Evolutionary conservation across 805 yeast genomes (phyloP).

Genomic region (Candida piceae): DNA sequence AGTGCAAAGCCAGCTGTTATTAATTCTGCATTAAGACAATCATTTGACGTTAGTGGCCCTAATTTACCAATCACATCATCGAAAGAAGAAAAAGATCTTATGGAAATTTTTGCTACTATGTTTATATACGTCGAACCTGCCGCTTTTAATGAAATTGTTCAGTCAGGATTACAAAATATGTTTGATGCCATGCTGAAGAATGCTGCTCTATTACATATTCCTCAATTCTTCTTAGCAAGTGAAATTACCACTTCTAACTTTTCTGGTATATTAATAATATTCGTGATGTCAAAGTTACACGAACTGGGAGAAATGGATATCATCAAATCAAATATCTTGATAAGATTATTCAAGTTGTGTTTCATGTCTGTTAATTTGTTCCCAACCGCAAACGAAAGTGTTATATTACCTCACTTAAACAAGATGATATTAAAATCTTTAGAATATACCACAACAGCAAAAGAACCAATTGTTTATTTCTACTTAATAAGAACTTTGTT

Average conservation of each 20-base stretch:
- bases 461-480: constrained; percentile 87
- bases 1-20: constrained; percentile 44
- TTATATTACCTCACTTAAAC: constrained; percentile 82
- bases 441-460: constrained; percentile 73
- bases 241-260: constrained; percentile 93
- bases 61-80: constrained; percentile 81
- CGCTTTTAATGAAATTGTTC: constrained; percentile 88
- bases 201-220: constrained; percentile 82
- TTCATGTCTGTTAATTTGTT: constrained; percentile 94
- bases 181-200: constrained; percentile 77
- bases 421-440: constrained; percentile 77
- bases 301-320: constrained; percentile 79
- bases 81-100: constrained; percentile 88
- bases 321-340: constrained; percentile 71
- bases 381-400: constrained; percentile 82
- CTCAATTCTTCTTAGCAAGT: constrained; percentile 89
- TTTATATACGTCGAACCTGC: constrained; percentile 94
- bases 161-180: constrained; percentile 69
- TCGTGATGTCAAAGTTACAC: constrained; percentile 65
- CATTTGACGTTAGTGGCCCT: constrained; percentile 71
- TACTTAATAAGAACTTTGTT: constrained; percentile 83
- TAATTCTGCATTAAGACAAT: constrained; percentile 28
- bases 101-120: constrained; percentile 93
- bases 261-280: constrained; percentile 75
- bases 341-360: constrained; percentile 83